Percentiles rank a stretch among this genome's conserved stretches.
These are phyloP conservation scores for Umbellularia californica DNA, from an alignment of 164 flowering plant genomes.

Conservation along the genomic window DNA sequence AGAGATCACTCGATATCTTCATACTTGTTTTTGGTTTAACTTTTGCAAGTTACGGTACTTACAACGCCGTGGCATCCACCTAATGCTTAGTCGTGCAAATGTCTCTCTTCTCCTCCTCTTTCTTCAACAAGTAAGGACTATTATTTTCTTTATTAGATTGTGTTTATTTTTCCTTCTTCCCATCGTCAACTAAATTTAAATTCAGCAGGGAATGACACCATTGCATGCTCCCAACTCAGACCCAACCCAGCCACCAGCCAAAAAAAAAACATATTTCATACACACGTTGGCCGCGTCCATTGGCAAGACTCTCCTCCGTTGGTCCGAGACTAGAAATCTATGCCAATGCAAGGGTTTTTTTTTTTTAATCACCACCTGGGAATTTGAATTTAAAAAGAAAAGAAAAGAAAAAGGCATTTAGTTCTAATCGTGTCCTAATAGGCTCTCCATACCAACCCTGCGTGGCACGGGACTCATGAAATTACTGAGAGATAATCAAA, in stretches of 20 bases:
- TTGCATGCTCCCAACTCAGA: background rate
- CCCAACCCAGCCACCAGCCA: no score
- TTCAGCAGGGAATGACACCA: background rate
- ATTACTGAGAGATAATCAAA: no score
- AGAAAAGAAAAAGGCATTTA: no score
- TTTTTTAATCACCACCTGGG: no score
- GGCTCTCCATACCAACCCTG: no score
- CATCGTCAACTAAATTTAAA: background rate
- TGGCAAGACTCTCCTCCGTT: no score
- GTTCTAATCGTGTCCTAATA: no score
- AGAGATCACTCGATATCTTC: slow-evolving; percentile 13
- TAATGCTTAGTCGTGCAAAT: background rate
- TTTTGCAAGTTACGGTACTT: slow-evolving; percentile 25
- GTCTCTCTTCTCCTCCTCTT: background rate
- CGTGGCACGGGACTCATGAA: no score
- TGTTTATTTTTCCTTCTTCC: background rate
- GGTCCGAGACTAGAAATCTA: no score
- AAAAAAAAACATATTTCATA: no score
- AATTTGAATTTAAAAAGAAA: background rate
- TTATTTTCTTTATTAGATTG: background rate
- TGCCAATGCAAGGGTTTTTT: no score
- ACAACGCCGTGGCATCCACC: background rate
- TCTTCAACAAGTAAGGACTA: background rate
- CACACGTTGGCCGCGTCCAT: no score
- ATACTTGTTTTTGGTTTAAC: slow-evolving; percentile 16